Evolutionary conservation across 257 asterid genomes (phyloP), one percentile per base, ranked within the genome.

Genomic region (Agastache rugosa): DNA sequence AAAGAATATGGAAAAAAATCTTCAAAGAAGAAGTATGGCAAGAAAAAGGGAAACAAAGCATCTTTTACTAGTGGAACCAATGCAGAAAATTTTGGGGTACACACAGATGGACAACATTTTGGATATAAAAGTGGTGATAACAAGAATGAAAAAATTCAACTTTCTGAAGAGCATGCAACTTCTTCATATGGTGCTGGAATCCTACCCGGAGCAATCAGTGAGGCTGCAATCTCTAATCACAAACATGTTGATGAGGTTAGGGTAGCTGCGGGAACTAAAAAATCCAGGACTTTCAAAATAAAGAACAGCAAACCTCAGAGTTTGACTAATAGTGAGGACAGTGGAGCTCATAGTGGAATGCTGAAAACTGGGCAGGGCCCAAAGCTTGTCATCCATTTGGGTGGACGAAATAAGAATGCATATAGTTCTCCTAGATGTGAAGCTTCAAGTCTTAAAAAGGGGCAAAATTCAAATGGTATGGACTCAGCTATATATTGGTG

Each of bases 361-460:
- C 77, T 86, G 34, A 89, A 82, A 87, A 58, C 84, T 77, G 74
- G 87, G 25, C 90, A 83, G 75, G 96, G 92, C 47, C 87, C 93
- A 16, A 92, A 92, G 89, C 91, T 90, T 45, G 98, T 94, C 61
- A 90, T 92, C 73, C 98, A 92, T 87, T 78, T 92, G 88, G 92
- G 99, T 60, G 85, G 87, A 25, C 82, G 96, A 58, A 85, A 78
- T 78, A 88, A 78, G 83, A 87, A 77, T 59, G 44, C 78, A 29
- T 72, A 81, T 50, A 85, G 84, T 76, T 84, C 96, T 74, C 89
- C 95, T 2, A 86, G 65, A 80, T 81, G 87, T 64, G 97, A 93
- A 74, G 85, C 83, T 76, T 86, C 96, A 79, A 83, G 83, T 77
- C 80, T 72, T 67, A 86, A 81, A 69, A 85, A 75, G 81, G 96